These are phyloP conservation scores for Borovskyia barvae DNA, from an alignment of 208 protist species.

Conservation along the genomic window DNA sequence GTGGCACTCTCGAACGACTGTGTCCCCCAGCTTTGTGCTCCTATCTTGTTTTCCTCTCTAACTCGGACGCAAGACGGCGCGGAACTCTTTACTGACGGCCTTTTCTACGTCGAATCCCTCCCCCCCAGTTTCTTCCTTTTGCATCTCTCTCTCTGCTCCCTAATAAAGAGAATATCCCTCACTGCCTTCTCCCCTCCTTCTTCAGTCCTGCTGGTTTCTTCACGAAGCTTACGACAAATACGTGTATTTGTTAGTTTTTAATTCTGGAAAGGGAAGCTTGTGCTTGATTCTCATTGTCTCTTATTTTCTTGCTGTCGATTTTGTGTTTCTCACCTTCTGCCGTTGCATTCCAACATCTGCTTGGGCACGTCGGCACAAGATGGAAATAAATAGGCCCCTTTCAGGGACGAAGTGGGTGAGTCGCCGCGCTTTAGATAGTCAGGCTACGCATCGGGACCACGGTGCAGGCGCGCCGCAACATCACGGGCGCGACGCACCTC, in stretches of 20 bases:
- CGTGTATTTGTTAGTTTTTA: too few relatives aligned
- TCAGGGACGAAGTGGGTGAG: constrained; percentile 27
- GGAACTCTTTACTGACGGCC: too few relatives aligned
- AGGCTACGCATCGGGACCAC: constrained; percentile 24
- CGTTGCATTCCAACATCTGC: too few relatives aligned
- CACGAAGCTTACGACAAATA: too few relatives aligned
- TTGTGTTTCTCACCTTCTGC: neutral
- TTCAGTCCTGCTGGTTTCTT: too few relatives aligned
- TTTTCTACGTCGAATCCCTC: neutral
- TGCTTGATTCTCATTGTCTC: too few relatives aligned
- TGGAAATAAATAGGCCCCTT: constrained; percentile 15
- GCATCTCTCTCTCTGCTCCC: neutral
- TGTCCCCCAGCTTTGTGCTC: too few relatives aligned
- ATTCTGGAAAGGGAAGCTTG: too few relatives aligned
- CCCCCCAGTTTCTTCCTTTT: neutral
- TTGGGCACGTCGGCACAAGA: neutral
- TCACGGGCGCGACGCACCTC: neutral
- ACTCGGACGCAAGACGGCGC: too few relatives aligned
- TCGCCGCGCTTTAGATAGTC: constrained; percentile 24
- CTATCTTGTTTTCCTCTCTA: too few relatives aligned
- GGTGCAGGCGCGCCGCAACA: constrained; percentile 5
- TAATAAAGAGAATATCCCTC: too few relatives aligned
- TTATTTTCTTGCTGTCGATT: neutral
- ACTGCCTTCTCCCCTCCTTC: neutral
- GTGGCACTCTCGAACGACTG: neutral